phyloP scores from a whole-genome alignment of 2,329 filamentous ascomycete genomes.

The Oidium heveae region DNA sequence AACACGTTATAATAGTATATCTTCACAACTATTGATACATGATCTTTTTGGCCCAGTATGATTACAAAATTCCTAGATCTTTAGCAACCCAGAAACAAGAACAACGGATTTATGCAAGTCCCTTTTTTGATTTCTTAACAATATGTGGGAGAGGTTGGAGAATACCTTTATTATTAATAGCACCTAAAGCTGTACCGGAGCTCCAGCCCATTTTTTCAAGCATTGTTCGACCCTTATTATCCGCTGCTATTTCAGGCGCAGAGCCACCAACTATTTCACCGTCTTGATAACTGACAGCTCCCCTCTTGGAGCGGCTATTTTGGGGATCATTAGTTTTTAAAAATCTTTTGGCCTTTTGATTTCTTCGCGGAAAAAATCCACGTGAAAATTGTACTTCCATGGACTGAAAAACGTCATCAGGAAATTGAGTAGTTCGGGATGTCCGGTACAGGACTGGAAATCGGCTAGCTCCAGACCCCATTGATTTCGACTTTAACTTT shows the following conservation, averaged over 20 bases:
- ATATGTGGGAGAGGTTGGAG: conserved; percentile 64
- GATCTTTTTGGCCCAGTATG: too few species aligned
- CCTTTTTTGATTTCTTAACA: conserved; percentile 67
- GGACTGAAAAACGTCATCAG: conserved; percentile 27
- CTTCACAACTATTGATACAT: too few species aligned
- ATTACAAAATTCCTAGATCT: background rate
- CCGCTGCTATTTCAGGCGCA: conserved; percentile 58
- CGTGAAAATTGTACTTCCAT: conserved; percentile 22
- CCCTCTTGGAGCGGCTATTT: conserved; percentile 13
- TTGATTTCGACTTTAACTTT: conserved; percentile 62
- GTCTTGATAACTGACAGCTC: conserved; percentile 39
- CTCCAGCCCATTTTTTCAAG: conserved; percentile 97
- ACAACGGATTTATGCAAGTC: conserved; percentile 29
- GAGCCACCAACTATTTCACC: conserved; percentile 71
- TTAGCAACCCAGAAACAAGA: background rate
- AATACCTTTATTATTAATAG: conserved; percentile 66
- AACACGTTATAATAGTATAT: too few species aligned
- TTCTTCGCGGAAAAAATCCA: conserved; percentile 29
- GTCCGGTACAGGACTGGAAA: conserved; percentile 61
- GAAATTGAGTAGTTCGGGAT: conserved; percentile 33
- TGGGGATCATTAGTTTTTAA: conserved; percentile 14
- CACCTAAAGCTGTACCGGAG: conserved; percentile 60
- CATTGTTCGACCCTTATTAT: conserved; percentile 68
- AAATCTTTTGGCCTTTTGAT: conserved; percentile 16
- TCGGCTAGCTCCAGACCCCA: conserved; percentile 44